Base-by-base conservation (phyloP, 2,329 filamentous ascomycete species). In the Xylariaceae sp. region DNA sequence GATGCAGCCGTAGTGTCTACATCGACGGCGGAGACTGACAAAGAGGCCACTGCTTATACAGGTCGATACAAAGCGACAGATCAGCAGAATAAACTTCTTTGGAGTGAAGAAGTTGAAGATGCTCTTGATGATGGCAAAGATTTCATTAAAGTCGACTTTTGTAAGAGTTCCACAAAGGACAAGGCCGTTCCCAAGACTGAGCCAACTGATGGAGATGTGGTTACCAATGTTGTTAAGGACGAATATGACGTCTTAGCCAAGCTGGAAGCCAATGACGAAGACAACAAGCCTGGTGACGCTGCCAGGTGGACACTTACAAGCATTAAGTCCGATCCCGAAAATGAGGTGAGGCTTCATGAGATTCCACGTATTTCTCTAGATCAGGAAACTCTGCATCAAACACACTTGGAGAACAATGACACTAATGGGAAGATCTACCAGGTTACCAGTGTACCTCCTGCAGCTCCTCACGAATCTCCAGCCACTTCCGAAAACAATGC, bases 281-380 rank as follows among this genome's bases (percentile, higher is more conserved):
- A 29, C 10, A 15, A 5, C 23, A 29, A 47, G 7, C 2, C 6
- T 15, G 8, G 16, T n/a, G 20, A 42, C 20, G 9, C 3, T 2
- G 6, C 33, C 16, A 20, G 32, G 11, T 35, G 15, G 15, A 20
- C 33, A 30, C 23, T 36, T n/a, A 11, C 1, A 9, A 36, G 44
- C 10, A 2, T 24, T 7, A 36, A 42, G 30, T 16, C 30, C 6
- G 50, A 47, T 2, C 29, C 43, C 6, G 36, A 47, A n/a, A 24
- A n/a, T 30, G 43, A 53, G 36, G 23, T 42, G 6, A 52, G 41
- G 21, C 32, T 45, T 11, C 20, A 23, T 9, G 41, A 51, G 10
- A 51, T 45, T 5, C n/a, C 40, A 7, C 20, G 7, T 16, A 15
- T 26, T 5, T 3, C 11, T 9, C 3, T 13, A 4, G 5, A 8